These are phyloP conservation scores for Serendipita sp. DNA, from an alignment of 768 basidiomycete genomes.

Conservation along the genomic window DNA sequence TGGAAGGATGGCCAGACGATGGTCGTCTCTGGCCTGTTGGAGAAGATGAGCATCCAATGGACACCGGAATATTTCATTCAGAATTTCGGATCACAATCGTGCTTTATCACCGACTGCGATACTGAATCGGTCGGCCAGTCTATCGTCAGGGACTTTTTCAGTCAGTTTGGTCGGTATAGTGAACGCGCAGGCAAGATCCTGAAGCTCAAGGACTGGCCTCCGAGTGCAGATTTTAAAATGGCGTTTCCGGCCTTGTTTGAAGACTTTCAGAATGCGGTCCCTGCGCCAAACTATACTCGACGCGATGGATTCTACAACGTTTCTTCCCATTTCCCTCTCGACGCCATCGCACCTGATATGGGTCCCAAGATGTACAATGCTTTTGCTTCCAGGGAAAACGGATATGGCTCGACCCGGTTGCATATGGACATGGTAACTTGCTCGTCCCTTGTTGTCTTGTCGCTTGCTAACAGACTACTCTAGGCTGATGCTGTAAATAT, in stretches of 20 bases:
- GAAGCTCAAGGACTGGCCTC: slow-evolving; percentile 72
- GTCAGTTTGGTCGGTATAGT: slow-evolving; percentile 47
- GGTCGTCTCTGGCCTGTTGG: slow-evolving; percentile 49
- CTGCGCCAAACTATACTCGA: slow-evolving; percentile 79
- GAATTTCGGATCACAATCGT: slow-evolving; percentile 43
- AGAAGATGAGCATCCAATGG: slow-evolving; percentile 57
- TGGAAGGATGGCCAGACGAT: slow-evolving; percentile 68
- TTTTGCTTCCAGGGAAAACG: slow-evolving; percentile 51
- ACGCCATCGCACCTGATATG: slow-evolving; percentile 63
- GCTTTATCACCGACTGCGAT: slow-evolving; percentile 72
- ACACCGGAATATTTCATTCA: slow-evolving; percentile 65
- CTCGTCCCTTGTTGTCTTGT: slow-evolving; percentile 10
- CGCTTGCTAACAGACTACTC: neutral
- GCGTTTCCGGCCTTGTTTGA: slow-evolving; percentile 73
- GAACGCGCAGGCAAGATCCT: neutral
- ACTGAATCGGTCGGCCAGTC: slow-evolving; percentile 43
- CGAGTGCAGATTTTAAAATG: slow-evolving; percentile 65
- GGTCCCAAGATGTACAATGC: slow-evolving; percentile 94
- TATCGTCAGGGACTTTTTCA: slow-evolving; percentile 67
- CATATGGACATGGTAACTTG: slow-evolving; percentile 71
- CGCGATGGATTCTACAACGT: slow-evolving; percentile 81
- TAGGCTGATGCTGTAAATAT: slow-evolving; percentile 71
- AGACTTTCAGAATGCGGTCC: slow-evolving; percentile 70
- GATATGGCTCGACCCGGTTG: slow-evolving; percentile 70
- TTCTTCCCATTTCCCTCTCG: slow-evolving; percentile 73